Evolutionary conservation across 306 rosid genomes (phyloP), one percentile per base, ranked within the genome.

Genomic region (Sicyos edulis): DNA sequence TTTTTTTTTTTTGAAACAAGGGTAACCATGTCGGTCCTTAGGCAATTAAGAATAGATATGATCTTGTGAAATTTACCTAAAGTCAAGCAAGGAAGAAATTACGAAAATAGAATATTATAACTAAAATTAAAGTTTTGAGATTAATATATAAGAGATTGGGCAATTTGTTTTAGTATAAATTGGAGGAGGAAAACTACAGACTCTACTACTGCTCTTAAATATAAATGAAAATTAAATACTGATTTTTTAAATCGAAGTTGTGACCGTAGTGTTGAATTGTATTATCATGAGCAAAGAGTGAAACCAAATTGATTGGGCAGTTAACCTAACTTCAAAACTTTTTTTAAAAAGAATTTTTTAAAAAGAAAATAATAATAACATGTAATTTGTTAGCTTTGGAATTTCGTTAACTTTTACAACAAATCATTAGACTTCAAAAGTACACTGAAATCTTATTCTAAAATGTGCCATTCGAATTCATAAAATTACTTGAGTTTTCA

Each of bases 371-470:
- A 32, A 62, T 13, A 15, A 62, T 0, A 7, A 62, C 1, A 20
- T 20, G 26, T 19, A 2, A 21, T 64, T 64, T 17, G 70, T 40
- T 64, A 17, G 70, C 15, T n/a, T 63, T 63, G 70, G 5, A 63
- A 37, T 26, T 63, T 61, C 70, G 40, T 63, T 19, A 64, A 40
- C 52, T 62, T 37, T 62, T 24, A 62, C 50, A 62, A 16, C 15
- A 62, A 62, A 62, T 34, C 15, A 62, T 62, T 34, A 8, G 47
- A n/a, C 69, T 62, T 62, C 12, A 62, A 34, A 62, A 62, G 50
- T 62, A 34, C 50, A 62, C 69, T 34, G 34, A 62, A 37, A 32
- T 62, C 11, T 62, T 34, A n/a, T 62, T 62, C 26, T 59, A 12
- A 56, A 10, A 56, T 16, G 32, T n/a, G 50, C 49, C 49, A 34